phyloP scores from a whole-genome alignment of 73 alveolate genomes.

The Paramecium pentaurelia region DNA sequence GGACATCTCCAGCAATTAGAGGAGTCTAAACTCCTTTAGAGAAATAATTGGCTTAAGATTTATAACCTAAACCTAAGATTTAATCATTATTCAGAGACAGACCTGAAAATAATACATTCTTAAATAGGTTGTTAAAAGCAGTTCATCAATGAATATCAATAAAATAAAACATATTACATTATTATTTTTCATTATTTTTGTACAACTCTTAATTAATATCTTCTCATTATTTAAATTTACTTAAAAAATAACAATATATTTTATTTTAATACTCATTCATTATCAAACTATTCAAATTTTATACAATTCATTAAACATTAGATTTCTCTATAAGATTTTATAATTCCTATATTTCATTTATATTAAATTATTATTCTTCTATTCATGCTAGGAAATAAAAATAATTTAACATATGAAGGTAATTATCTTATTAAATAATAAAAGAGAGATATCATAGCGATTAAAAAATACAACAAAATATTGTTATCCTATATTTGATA shows the following conservation, averaged over 20 bases:
- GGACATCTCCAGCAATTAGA: conserved; percentile 22
- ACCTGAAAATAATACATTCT: conserved; percentile 20
- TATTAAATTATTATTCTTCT: neutral
- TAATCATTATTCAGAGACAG: conserved; percentile 31
- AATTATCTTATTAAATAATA: neutral
- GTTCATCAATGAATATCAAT: conserved; percentile 28
- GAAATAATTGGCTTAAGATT: neutral
- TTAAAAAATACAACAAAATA: neutral
- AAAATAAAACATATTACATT: neutral
- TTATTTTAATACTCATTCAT: neutral
- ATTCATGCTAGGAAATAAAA: conserved; percentile 13
- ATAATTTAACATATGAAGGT: conserved; percentile 4
- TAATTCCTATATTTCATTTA: neutral
- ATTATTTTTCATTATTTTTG: neutral
- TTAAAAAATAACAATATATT: neutral
- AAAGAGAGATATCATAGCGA: neutral
- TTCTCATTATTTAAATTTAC: neutral
- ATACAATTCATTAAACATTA: neutral
- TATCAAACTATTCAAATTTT: neutral
- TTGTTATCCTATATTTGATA: neutral
- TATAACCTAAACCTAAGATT: neutral
- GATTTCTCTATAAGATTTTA: neutral
- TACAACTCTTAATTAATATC: neutral
- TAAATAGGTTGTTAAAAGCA: neutral
- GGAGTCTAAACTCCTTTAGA: conserved; percentile 10